Evolutionary conservation across 345 rosid genomes (phyloP), one percentile per base, ranked within the genome.

Genomic region (Camelina laxa): DNA sequence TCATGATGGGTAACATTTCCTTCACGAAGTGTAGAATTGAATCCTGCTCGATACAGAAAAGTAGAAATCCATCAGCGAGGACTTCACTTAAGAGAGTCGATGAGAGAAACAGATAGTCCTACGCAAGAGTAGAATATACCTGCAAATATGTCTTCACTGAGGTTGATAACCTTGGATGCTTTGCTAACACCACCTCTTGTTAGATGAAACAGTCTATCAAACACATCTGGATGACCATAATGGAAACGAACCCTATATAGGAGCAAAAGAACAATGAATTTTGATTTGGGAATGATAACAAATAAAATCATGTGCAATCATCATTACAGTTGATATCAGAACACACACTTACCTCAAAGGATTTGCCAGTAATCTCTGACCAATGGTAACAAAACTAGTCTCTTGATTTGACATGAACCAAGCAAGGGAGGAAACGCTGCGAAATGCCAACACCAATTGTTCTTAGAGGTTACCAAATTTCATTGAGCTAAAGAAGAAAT

Each of bases 321-420:
- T 72, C 69, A 67, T 35, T 36, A 24, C 63, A 67, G 65, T 41
- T 39, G 56, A 53, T 14, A 54, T 51, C 60, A 59, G 78, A 22
- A 36, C 55, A 51, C 54, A 54, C 53, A 82, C 89, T 80, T 85
- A 96, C 99, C 82, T 96, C 74, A 96, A 80, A 58, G 99, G 99
- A 77, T 91, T 89, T 75, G 99, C 99, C 75, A 96, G 75, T 57
- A 96, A 79, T 81, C 99, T 86, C 84, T 96, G 99, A 72, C 98
- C 98, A 65, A 96, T 96, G 30, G 99, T 96, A 48, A 92, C 98
- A 81, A 96, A 96, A 81, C 99, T 96, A 17, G 94, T 96, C 82
- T 96, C 99, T 87, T 92, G 99, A 89, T 91, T 92, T 64, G 99
- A 96, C 98, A 96, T 92, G 80, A 96, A 92, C 99, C 99, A 96